Evolutionary conservation across 169 alveolate species (phyloP), one percentile per base, ranked within the genome.

Genomic region (Toxoplasma gondii): DNA sequence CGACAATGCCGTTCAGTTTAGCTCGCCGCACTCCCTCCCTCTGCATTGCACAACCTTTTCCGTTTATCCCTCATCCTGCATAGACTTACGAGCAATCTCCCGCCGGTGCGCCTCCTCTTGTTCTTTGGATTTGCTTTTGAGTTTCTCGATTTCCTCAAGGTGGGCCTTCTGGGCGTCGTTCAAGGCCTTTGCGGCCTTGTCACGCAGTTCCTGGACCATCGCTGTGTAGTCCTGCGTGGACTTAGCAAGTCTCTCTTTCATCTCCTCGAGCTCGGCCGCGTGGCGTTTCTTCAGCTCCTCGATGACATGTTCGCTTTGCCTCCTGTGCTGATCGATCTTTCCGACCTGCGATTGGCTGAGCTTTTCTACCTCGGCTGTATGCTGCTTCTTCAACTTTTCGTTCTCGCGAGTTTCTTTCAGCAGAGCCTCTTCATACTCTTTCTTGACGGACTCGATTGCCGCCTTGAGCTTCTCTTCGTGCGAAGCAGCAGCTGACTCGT

Each of bases 191-290:
- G 38, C 64, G 38, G 54, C 90, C 36, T 82, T 39, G 5, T 38
- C 90, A 29, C 41, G n/a, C 38, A 41, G 90, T 43, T 82, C 67
- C 29, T 82, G n/a, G 44, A 29, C 90, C n/a, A 29, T 2, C 31
- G 22, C 36, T 27, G 39, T 27, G 24, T 29, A 43, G 41, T 82
- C 90, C 41, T 24, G 54, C 67, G 90, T 41, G 41, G 36, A 31
- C 38, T 31, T 82, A 5, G n/a, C 41, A 64, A 82, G 58, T 82
- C 64, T 2, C 69, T 82, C 44, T 36, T 82, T 82, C 64, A 31
- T 36, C 69, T 82, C 90, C 38, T 82, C 41, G 69, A 82, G 90
- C 19, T 82, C 90, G 34, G 67, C 90, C 16, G 90, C 41, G 64
- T 41, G 31, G 16, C 90, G 90, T 36, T 49, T 36, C 67, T 44